phyloP scores from a whole-genome alignment of 768 basidiomycete genomes.

The Boletus subcaerulescens region DNA sequence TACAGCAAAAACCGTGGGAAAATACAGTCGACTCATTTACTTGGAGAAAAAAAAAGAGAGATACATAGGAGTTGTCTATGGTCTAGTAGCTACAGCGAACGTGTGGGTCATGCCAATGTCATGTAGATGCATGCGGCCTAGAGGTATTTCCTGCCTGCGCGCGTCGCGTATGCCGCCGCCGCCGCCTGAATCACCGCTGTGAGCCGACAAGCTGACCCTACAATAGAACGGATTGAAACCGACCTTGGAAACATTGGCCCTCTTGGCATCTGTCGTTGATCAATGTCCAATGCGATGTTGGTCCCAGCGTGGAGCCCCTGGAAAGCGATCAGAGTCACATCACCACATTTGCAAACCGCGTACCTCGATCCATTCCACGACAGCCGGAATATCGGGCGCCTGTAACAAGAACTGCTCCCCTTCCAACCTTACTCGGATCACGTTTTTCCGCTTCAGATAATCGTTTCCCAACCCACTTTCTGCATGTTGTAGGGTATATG shows the following conservation, averaged over 20 bases:
- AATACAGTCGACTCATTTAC: constrained; percentile 1
- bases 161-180: constrained; percentile 29
- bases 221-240: neutral
- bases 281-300: constrained; percentile 89
- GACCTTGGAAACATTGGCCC: constrained; percentile 84
- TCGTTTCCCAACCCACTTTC: constrained; percentile 96
- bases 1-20: constrained; percentile 31
- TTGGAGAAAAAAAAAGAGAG: neutral
- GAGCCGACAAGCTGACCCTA: neutral
- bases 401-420: constrained; percentile 98
- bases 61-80: neutral
- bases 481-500: constrained; percentile 83
- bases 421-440: constrained; percentile 86
- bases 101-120: neutral
- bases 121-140: neutral
- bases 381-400: constrained; percentile 75
- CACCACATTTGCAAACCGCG: constrained; percentile 15
- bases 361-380: constrained; percentile 97
- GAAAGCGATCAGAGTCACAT: constrained; percentile 4
- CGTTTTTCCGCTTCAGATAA: constrained; percentile 90
- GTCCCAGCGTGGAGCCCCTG: constrained; percentile 89
- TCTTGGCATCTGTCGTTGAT: constrained; percentile 88
- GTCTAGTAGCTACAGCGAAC: neutral
- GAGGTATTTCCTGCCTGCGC: constrained; percentile 9
- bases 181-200: constrained; percentile 14